Evolutionary conservation across 108 stramenopile genomes (phyloP).

Genomic region (Fragilariopsis cylindrus): DNA sequence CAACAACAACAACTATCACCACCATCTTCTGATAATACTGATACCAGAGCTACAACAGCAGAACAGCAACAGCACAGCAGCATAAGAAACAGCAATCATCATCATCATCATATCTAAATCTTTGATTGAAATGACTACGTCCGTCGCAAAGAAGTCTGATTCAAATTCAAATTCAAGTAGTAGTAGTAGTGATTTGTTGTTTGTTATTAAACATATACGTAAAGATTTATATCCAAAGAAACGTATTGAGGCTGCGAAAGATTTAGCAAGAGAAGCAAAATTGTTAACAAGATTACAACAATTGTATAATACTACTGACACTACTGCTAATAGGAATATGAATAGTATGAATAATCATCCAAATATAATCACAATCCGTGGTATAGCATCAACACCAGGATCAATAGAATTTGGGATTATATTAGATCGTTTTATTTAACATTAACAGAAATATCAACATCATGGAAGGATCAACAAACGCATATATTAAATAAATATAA

Average conservation of each 20-base stretch:
- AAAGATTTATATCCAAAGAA: slow-evolving; percentile 41
- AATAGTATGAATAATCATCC: slow-evolving; percentile 40
- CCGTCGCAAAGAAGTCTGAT: too few relatives aligned
- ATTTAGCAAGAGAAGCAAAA: slow-evolving; percentile 73
- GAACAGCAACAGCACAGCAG: too few relatives aligned
- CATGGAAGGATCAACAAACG: slow-evolving; percentile 44
- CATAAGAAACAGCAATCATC: too few relatives aligned
- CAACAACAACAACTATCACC: too few relatives aligned
- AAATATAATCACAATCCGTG: slow-evolving; percentile 66
- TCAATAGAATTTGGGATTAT: slow-evolving; percentile 51
- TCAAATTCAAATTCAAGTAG: too few relatives aligned
- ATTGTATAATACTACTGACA: background rate
- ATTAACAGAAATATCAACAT: slow-evolving; percentile 48
- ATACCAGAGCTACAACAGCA: too few relatives aligned
- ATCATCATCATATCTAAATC: too few relatives aligned
- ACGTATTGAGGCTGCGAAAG: slow-evolving; percentile 48
- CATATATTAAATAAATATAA: background rate
- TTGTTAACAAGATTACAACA: slow-evolving; percentile 50
- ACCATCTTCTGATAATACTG: too few relatives aligned
- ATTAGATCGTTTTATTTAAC: slow-evolving; percentile 64
- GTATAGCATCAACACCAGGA: slow-evolving; percentile 48
- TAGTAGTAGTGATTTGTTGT: background rate
- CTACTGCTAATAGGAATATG: background rate
- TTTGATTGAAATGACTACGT: too few relatives aligned
- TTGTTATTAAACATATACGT: slow-evolving; percentile 34